Percentiles rank a stretch among this genome's conserved stretches.
These are phyloP conservation scores for Phytophthora europaea DNA, from an alignment of 352 stramenopile species.

Conservation along the genomic window DNA sequence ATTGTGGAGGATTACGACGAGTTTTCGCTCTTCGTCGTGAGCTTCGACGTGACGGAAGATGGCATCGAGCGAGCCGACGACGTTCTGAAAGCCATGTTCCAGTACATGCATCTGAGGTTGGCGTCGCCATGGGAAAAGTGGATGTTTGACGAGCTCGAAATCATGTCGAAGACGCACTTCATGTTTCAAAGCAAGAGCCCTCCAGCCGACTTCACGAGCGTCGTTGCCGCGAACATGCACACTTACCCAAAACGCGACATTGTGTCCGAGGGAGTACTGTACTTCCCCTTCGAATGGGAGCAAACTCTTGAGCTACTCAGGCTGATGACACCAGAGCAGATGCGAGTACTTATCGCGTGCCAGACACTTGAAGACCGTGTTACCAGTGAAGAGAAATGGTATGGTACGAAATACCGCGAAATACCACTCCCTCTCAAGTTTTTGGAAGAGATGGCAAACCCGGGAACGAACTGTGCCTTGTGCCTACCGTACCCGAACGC, in stretches of 20 bases:
- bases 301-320: slow-evolving; percentile 52
- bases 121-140: slow-evolving; percentile 47
- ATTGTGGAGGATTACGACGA: slow-evolving; percentile 68
- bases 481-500: slow-evolving; percentile 50
- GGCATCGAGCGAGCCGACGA: slow-evolving; percentile 65
- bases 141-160: slow-evolving; percentile 74
- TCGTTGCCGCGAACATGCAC: slow-evolving; percentile 68
- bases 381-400: slow-evolving; percentile 56
- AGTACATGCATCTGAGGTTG: slow-evolving; percentile 66
- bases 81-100: slow-evolving; percentile 63
- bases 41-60: slow-evolving; percentile 66
- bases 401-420: slow-evolving; percentile 54
- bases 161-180: slow-evolving; percentile 63
- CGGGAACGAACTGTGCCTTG: slow-evolving; percentile 47
- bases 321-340: slow-evolving; percentile 50
- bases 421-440: slow-evolving; percentile 34
- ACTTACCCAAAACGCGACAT: slow-evolving; percentile 59
- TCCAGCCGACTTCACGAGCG: slow-evolving; percentile 72
- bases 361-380: slow-evolving; percentile 39
- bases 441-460: slow-evolving; percentile 34
- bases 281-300: slow-evolving; percentile 61
- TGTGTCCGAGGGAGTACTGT: slow-evolving; percentile 56
- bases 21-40: slow-evolving; percentile 64
- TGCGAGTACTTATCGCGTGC: slow-evolving; percentile 50
- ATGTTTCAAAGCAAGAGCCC: slow-evolving; percentile 75